A percentile compares a stretch with the other conserved stretches of the same genome.
These are phyloP conservation scores for Citrus unshiu DNA, from an alignment of 345 rosid species.

Conservation along the genomic window DNA sequence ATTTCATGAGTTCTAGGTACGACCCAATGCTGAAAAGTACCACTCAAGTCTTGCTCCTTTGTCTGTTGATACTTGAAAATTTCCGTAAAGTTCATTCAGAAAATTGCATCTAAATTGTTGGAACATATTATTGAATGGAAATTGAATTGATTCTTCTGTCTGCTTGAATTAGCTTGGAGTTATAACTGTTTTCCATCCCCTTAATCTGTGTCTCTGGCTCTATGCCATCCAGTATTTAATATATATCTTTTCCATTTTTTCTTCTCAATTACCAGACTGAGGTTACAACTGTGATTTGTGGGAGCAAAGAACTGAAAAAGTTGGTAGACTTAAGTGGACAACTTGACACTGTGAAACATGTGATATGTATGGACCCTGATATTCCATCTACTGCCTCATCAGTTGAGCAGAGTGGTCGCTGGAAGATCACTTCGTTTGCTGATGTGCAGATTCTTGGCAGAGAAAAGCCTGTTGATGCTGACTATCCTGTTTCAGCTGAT, in stretches of 20 bases:
- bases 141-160: background rate
- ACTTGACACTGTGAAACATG: conserved; percentile 81
- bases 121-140: background rate
- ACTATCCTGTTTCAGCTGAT: conserved; percentile 73
- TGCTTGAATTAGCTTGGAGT: background rate
- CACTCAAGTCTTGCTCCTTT: background rate
- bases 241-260: background rate
- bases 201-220: background rate
- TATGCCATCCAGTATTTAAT: background rate
- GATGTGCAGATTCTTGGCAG: conserved; percentile 71
- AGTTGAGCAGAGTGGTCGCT: conserved; percentile 40
- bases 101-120: conserved; percentile 1
- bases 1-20: background rate
- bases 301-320: conserved; percentile 81
- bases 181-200: background rate
- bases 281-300: conserved; percentile 90
- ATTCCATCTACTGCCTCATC: conserved; percentile 53
- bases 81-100: background rate
- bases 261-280: conserved; percentile 56
- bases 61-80: background rate
- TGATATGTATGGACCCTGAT: conserved; percentile 83
- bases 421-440: conserved; percentile 57
- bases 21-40: background rate
- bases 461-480: conserved; percentile 66
- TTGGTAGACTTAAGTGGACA: conserved; percentile 77